phyloP scores from a whole-genome alignment of 345 rosid species.

The Citrus sp. region DNA sequence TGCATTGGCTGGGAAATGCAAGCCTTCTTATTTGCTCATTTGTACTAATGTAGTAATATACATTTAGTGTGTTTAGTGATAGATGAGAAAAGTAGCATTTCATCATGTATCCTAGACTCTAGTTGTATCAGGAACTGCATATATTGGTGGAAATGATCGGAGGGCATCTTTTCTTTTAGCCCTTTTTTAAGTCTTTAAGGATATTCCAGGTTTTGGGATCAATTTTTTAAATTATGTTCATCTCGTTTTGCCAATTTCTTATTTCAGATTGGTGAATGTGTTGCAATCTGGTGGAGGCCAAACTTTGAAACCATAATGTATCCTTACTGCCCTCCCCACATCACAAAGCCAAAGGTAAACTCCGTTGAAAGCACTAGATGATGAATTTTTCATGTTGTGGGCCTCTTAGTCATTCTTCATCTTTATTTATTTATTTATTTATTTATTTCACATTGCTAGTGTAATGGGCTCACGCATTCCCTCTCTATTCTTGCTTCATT shows the following conservation, averaged over 20 bases:
- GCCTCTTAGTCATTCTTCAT: neutral
- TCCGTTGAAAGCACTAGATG: neutral
- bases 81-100: neutral
- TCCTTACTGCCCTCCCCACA: conserved; percentile 98
- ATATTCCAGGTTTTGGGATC: neutral
- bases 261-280: conserved; percentile 90
- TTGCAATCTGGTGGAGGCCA: conserved; percentile 99
- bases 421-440: conserved; percentile 4
- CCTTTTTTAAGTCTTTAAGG: neutral
- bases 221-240: neutral
- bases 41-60: neutral
- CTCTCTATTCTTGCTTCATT: neutral
- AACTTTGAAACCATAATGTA: conserved; percentile 96
- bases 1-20: neutral
- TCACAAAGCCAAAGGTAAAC: conserved; percentile 87
- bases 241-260: neutral
- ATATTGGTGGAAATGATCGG: neutral
- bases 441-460: neutral
- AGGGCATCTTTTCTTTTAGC: neutral
- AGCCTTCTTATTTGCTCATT: neutral
- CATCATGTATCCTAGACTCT: neutral
- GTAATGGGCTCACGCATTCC: conserved; percentile 7
- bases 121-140: neutral
- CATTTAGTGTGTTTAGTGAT: conserved; percentile 11
- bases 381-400: neutral